Base-by-base conservation (phyloP, 495 filamentous ascomycete species). In the Lasiosphaeria miniovina region DNA sequence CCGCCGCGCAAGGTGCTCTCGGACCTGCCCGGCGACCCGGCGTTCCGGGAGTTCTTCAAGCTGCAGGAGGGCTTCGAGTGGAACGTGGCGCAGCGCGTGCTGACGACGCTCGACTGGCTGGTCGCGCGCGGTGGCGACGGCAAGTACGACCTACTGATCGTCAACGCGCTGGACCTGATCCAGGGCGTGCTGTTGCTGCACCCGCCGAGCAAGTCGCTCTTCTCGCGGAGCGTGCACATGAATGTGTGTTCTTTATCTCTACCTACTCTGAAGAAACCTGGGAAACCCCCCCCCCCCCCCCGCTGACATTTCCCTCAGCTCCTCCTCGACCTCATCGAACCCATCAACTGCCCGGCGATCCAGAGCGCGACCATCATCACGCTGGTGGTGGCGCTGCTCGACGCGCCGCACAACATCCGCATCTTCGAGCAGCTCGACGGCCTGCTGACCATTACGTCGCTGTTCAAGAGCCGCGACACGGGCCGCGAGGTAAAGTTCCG, bases 11-110 rank as follows among this genome's bases (percentile, higher is more conserved):
- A 93, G 74, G 78, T 78, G 24, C 78, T 96, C 49, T 75, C 75
- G 41, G 84, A 90, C 52, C 74, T 96, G 64, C 80, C 80, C 57
- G 85, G 88, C 63, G 94, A 98, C 72, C 91, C 89, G 33, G 94
- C 93, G 9, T 98, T 96, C 68, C 79, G 90, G 54, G 94, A 98
- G 71, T 98, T 98, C 76, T 96, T 96, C 78, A 90, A 96, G 68
- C 71, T 98, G 54, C 94, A 98, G 71, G 93, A 96, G 67, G 88
- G 93, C 10, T 98, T 98, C 74, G 90, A 96, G 75, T 98, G 93
- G 90, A 98, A 98, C 75, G 89, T 97, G 40, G 88, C 91, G 36
- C 87, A 91, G 73, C 88, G 93, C 61, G 78, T 98, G 55, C 86
- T 95, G 52, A 83, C 85, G 36, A 95, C 91, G 62, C 84, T 98